Evolutionary conservation across 441 rosid species (phyloP).

Genomic region (Pelargonium cotyledonis): DNA sequence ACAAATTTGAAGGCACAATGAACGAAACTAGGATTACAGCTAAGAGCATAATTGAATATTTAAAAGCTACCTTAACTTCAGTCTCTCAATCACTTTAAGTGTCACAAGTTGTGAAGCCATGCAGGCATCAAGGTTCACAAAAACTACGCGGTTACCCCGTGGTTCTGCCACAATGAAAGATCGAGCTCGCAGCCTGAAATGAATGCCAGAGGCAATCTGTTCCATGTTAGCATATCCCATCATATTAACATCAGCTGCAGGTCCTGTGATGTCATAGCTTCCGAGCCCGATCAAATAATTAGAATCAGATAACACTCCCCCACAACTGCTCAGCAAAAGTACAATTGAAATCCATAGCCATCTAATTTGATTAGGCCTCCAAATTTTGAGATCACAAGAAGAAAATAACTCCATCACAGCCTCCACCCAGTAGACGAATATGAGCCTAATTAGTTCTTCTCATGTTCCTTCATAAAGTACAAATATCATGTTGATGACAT

Average conservation of each 20-base stretch:
- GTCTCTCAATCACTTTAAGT: conserved; percentile 79
- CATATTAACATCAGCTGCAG: conserved; percentile 98
- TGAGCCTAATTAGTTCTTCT: background rate
- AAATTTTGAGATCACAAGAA: conserved; percentile 7
- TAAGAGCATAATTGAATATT: background rate
- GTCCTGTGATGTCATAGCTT: conserved; percentile 96
- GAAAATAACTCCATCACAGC: conserved; percentile 26
- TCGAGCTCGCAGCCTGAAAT: conserved; percentile 87
- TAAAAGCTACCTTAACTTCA: conserved; percentile 63
- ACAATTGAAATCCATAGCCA: conserved; percentile 41
- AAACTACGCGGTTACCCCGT: conserved; percentile 61
- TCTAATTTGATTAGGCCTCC: conserved; percentile 17
- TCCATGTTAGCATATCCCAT: conserved; percentile 92
- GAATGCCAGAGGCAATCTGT: conserved; percentile 77
- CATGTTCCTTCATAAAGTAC: conserved; percentile 4
- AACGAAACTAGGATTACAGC: background rate
- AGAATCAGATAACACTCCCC: conserved; percentile 37
- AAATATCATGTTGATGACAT: background rate
- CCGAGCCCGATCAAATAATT: conserved; percentile 83
- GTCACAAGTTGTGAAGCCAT: conserved; percentile 96
- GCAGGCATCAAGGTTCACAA: conserved; percentile 93
- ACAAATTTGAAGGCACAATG: too few relatives aligned
- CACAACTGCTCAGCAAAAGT: conserved; percentile 28
- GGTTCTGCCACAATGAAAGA: conserved; percentile 78
- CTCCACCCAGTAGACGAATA: background rate